phyloP scores from a whole-genome alignment of 495 filamentous ascomycete genomes.

The Penicillium manginii region DNA sequence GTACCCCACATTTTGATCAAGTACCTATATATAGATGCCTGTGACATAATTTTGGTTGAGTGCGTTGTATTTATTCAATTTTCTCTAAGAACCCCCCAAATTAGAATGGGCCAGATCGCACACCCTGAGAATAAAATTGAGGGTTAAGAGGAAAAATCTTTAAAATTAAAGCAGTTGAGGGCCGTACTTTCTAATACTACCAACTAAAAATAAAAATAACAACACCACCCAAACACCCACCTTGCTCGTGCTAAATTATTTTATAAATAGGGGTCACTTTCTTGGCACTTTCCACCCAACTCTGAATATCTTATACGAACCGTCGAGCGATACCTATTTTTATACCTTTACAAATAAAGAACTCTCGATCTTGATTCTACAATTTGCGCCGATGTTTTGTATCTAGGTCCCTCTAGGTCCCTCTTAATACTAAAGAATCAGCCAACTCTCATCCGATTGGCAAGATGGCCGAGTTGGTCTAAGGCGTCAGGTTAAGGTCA shows the following conservation, averaged over 20 bases:
- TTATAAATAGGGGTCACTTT: constrained; percentile 14
- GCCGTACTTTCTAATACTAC: not conserved
- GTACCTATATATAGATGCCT: not conserved
- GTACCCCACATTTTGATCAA: too few relatives aligned
- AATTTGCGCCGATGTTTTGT: too few relatives aligned
- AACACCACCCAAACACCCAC: not conserved
- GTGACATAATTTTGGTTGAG: not conserved
- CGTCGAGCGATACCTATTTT: constrained; percentile 29
- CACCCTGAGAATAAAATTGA: not conserved
- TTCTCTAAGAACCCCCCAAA: not conserved
- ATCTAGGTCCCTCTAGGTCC: too few relatives aligned
- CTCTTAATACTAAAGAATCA: not conserved
- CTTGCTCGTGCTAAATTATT: constrained; percentile 10
- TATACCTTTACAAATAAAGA: constrained; percentile 31
- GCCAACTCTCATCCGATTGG: constrained; percentile 8
- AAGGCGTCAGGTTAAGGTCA: constrained; percentile 44
- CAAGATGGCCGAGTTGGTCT: constrained; percentile 46
- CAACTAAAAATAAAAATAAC: not conserved
- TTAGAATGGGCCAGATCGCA: not conserved
- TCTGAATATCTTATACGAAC: constrained; percentile 32
- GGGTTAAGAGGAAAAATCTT: not conserved
- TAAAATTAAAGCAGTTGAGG: not conserved
- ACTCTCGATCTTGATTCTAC: constrained; percentile 32
- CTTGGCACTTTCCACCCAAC: constrained; percentile 29
- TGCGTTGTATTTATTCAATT: not conserved